These are phyloP conservation scores for Talaromyces islandicus DNA, from an alignment of 2,329 filamentous ascomycete species.

Conservation along the genomic window DNA sequence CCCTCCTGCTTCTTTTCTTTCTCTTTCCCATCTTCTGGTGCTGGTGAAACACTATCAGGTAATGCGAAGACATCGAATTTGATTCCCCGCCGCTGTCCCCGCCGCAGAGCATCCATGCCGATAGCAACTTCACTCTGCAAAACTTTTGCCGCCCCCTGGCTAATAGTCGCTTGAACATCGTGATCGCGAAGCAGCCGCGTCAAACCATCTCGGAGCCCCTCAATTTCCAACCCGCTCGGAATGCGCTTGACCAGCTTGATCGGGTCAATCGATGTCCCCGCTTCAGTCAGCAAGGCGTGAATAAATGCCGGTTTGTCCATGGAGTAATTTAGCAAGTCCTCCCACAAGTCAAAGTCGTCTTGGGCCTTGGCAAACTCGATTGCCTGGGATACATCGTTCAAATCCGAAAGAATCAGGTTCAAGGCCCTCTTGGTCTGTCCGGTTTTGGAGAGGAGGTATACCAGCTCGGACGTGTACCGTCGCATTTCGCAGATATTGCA, in stretches of 20 bases:
- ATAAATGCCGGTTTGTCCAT: constrained; percentile 99
- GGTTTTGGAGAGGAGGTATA: constrained; percentile 91
- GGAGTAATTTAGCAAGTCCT: constrained; percentile 86
- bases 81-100: constrained; percentile 75
- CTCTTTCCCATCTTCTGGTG: not conserved
- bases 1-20: constrained; percentile 12
- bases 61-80: constrained; percentile 68
- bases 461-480: constrained; percentile 85
- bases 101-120: constrained; percentile 74
- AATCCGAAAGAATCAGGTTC: constrained; percentile 87
- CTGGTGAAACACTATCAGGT: not conserved
- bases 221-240: constrained; percentile 86
- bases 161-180: constrained; percentile 91
- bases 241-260: constrained; percentile 86
- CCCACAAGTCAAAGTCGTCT: constrained; percentile 87
- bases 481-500: constrained; percentile 70
- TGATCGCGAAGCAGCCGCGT: constrained; percentile 91
- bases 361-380: constrained; percentile 94
- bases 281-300: constrained; percentile 82
- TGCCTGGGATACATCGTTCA: constrained; percentile 84
- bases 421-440: constrained; percentile 88
- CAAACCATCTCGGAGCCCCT: constrained; percentile 80
- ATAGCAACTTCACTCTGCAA: constrained; percentile 78
- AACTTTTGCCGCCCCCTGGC: constrained; percentile 79
- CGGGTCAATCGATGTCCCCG: constrained; percentile 88